Percentiles rank a stretch among this genome's conserved stretches.
These are phyloP conservation scores for Magnaporthiopsis rhizophila DNA, from an alignment of 2,329 filamentous ascomycete genomes.

Conservation along the genomic window DNA sequence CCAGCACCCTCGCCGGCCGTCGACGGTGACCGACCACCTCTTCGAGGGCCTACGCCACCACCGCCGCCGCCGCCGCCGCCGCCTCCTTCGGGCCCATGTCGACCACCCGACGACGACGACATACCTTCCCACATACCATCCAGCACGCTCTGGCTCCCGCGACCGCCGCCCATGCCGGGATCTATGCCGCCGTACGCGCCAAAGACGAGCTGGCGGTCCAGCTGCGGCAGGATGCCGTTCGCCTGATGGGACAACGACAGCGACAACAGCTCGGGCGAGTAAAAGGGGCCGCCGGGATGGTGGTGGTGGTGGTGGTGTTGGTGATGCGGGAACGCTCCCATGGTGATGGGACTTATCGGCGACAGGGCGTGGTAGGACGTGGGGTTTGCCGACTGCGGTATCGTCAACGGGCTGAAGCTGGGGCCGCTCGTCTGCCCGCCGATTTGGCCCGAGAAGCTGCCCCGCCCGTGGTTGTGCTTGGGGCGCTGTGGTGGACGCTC, in stretches of 20 bases:
- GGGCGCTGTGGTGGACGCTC: slow-evolving; percentile 23
- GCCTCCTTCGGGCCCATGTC: slow-evolving; percentile 12
- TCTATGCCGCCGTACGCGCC: slow-evolving; percentile 57
- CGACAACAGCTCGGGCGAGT: slow-evolving; percentile 44
- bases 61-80: not conserved
- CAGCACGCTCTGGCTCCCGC: slow-evolving; percentile 28
- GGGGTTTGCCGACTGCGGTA: slow-evolving; percentile 28
- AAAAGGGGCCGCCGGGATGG: slow-evolving; percentile 31
- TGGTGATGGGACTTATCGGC: slow-evolving; percentile 43
- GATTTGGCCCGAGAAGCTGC: slow-evolving; percentile 32
- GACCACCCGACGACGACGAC: slow-evolving; percentile 11
- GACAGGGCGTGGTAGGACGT: slow-evolving; percentile 39
- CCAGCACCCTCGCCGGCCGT: not conserved
- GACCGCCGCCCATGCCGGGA: slow-evolving; percentile 28
- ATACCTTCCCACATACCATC: slow-evolving; percentile 33
- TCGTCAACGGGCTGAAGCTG: slow-evolving; percentile 32
- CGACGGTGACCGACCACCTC: slow-evolving; percentile 1
- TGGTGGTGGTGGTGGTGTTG: slow-evolving; percentile 22
- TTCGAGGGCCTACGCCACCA: not conserved
- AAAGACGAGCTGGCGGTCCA: slow-evolving; percentile 71
- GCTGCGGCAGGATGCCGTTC: slow-evolving; percentile 50
- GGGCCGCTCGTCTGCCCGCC: slow-evolving; percentile 33
- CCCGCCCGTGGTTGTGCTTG: slow-evolving; percentile 27
- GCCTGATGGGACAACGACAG: slow-evolving; percentile 41
- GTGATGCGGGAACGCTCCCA: slow-evolving; percentile 26